These are phyloP conservation scores for Cytidiella melzeri DNA, from an alignment of 768 basidiomycete genomes.

Conservation along the genomic window DNA sequence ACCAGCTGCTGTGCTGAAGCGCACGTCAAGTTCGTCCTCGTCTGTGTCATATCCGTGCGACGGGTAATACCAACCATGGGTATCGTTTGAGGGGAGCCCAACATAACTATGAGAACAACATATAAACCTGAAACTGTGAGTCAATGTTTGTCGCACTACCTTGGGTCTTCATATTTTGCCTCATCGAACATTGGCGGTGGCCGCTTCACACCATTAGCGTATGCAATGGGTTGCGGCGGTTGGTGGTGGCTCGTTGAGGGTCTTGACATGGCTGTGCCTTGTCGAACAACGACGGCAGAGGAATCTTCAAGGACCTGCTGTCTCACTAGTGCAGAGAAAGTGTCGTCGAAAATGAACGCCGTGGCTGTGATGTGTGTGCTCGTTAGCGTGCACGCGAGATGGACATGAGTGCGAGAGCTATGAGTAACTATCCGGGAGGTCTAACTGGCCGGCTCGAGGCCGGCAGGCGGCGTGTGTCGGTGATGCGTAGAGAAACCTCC, in stretches of 20 bases:
- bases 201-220: slow-evolving; percentile 13
- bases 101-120: slow-evolving; percentile 18
- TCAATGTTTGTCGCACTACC: slow-evolving; percentile 9
- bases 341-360: slow-evolving; percentile 16
- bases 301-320: slow-evolving; percentile 9
- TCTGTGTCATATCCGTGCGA: slow-evolving; percentile 68
- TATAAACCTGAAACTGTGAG: too few species aligned
- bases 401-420: too few species aligned
- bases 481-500: too few species aligned
- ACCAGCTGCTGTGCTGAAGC: slow-evolving; percentile 43
- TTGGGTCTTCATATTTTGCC: slow-evolving; percentile 22
- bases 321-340: slow-evolving; percentile 12
- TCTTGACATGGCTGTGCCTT: slow-evolving; percentile 9
- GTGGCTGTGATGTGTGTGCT: slow-evolving; percentile 2
- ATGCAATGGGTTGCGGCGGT: slow-evolving; percentile 6
- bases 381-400: too few species aligned
- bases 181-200: slow-evolving; percentile 14
- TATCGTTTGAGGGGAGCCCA: slow-evolving; percentile 46
- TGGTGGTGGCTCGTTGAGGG: slow-evolving; percentile 17
- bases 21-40: slow-evolving; percentile 45
- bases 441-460: too few species aligned
- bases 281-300: not conserved
- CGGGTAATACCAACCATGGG: slow-evolving; percentile 80
- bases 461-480: too few species aligned
- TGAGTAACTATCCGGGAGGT: too few species aligned